Evolutionary conservation across 805 yeast genomes (phyloP), one percentile per base, ranked within the genome.

Genomic region (Nakazawaea molendinolei): DNA sequence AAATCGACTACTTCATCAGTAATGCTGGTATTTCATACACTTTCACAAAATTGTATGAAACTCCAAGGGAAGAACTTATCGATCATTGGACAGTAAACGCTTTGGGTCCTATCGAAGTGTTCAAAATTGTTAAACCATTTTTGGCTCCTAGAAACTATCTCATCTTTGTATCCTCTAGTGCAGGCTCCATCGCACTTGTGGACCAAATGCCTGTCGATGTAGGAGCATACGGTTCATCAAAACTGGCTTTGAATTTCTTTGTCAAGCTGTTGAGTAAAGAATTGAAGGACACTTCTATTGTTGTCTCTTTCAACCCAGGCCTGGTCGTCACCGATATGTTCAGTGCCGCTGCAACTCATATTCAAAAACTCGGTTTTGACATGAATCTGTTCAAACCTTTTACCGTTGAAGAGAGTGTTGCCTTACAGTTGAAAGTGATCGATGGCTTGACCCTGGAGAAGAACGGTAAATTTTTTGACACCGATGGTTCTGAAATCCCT

Each of bases 261-360:
- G 46, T 45, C 15, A 48, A 43, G 28, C 51, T 51, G 18, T 22
- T 61, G 25, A 42, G 55, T 31, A n/a, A 19, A 21, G 65, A 61
- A 38, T 35, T 50, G 25, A 39, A 38, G 13, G 33, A 34, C 0
- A 50, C 47, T 8, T 29, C 25, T 16, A 25, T 22, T 14, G 51
- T 55, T 26, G 43, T 59, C 18, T 44, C 63, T 9, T 9, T 61
- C 9, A 60, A 58, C 36, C 71, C 71, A 1, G 69, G 71, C 25
- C 24, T 51, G 8, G 67, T 64, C 9, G 12, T 37, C 9, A 61
- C 61, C 22, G 67, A 62, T 33, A 51, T 55, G 56, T 54, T 50
- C 6, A 34, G 23, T 17, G 42, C 33, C 12, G 15, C 16, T 18
- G 27, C 14, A n/a, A 21, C 9, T 16, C 16, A 39, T 9, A 15